A percentile compares a stretch with the other conserved stretches of the same genome.
Evolutionary conservation across 768 basidiomycete species (phyloP).

Genomic region (Lactarius indigo): DNA sequence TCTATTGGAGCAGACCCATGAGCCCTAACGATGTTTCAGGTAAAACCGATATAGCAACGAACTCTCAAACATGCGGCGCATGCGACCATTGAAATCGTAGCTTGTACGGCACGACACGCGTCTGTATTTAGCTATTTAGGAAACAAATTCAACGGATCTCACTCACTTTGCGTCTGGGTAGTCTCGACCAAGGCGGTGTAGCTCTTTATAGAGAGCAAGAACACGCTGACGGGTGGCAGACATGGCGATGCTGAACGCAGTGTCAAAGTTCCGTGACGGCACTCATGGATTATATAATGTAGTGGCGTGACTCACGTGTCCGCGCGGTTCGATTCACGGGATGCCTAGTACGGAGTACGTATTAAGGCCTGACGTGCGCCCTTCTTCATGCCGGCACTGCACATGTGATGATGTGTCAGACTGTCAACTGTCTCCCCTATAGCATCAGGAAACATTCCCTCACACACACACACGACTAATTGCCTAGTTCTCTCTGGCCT

Average conservation of each 20-base stretch:
- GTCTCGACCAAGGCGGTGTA: constrained; percentile 74
- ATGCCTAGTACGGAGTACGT: too few relatives aligned
- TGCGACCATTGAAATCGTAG: constrained; percentile 73
- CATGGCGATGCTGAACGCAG: not conserved
- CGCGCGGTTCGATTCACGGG: not conserved
- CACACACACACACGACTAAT: not conserved
- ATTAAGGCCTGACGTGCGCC: not conserved
- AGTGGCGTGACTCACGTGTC: not conserved
- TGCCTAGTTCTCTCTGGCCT: not conserved
- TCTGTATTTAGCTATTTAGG: constrained; percentile 6
- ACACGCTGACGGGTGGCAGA: constrained; percentile 56
- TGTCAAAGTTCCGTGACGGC: not conserved
- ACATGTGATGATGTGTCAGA: not conserved
- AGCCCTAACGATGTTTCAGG: not conserved
- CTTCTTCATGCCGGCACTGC: not conserved
- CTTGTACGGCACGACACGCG: constrained; percentile 35
- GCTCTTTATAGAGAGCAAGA: constrained; percentile 75
- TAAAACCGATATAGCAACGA: constrained; percentile 28
- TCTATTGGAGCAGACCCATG: constrained; percentile 39
- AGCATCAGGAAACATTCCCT: not conserved
- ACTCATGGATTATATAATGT: not conserved
- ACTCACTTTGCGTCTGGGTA: constrained; percentile 80
- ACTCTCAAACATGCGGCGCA: constrained; percentile 75
- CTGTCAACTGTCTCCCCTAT: not conserved
- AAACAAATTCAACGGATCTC: not conserved